Evolutionary conservation across 2,329 filamentous ascomycete genomes (phyloP), one percentile per base, ranked within the genome.

Genomic region (Colletotrichum scovillei): DNA sequence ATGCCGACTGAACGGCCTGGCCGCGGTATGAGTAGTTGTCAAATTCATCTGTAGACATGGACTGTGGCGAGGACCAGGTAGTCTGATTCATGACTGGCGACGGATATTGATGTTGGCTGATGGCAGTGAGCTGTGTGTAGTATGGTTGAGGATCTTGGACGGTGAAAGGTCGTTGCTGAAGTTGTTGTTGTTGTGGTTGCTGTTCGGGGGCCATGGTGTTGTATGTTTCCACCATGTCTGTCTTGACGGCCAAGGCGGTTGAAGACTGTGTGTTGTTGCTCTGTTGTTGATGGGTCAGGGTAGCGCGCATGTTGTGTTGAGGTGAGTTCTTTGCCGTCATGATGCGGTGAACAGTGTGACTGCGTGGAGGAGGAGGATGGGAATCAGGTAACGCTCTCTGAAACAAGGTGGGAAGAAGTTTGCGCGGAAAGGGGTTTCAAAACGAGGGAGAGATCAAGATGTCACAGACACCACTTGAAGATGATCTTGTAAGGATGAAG

Each of bases 1-100:
- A 81, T 64, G 74, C 77, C 52, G 76, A 56, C 16, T 74, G 64
- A 19, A 76, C 77, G 4, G 82, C 80, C 11, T 82, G 82, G 35
- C 77, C 79, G 63, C 80, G 78, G 75, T 81, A 82, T 56, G 80
- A 80, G 66, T 81, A 81, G 70, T 79, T 79, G 24, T 85, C 84
- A 60, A 81, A 78, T 28, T 85, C 84, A 42, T 84, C 81, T 49
- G 79, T 78, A 14, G 79, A 78, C 9, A 79, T 78, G 9, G 75
- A 74, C 12, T 82, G 83, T 35, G 85, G 83, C 30, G 82, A 85
- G 46, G 80, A 79, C 79, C 82, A 83, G 62, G 60, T 30, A 12
- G 68, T 32, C 42, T 72, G 68, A 57, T 53, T 63, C 72, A 67
- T 63, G 38, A n/a, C 57, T 28, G 67, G 60, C 26, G 70, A 73